A percentile compares a stretch with the other conserved stretches of the same genome.
Evolutionary conservation across 2,329 filamentous ascomycete genomes (phyloP).

Genomic region (Pochonia chlamydosporia): DNA sequence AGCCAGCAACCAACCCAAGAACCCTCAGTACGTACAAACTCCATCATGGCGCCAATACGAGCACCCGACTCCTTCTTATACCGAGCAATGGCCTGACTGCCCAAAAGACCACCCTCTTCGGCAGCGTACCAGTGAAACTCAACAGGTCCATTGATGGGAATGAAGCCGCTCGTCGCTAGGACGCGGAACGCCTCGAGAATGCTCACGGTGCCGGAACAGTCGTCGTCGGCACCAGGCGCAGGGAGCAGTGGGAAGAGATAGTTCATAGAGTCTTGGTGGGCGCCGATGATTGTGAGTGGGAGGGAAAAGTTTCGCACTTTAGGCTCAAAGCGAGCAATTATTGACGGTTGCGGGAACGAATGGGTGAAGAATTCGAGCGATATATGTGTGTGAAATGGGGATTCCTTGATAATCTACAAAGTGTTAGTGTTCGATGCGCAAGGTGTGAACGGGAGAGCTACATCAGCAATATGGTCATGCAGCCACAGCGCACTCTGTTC

Average conservation of each 20-base stretch:
- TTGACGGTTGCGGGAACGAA: conserved; percentile 37
- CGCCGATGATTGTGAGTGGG: conserved; percentile 39
- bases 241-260: conserved; percentile 34
- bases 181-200: conserved; percentile 44
- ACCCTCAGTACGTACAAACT: conserved; percentile 40
- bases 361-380: conserved; percentile 37
- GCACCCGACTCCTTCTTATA: conserved; percentile 57
- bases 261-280: conserved; percentile 42
- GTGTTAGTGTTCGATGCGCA: too few relatives aligned
- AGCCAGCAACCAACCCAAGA: too few relatives aligned
- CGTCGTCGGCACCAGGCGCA: conserved; percentile 44
- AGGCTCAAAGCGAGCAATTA: conserved; percentile 42
- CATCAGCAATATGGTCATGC: conserved; percentile 27
- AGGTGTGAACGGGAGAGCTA: too few relatives aligned
- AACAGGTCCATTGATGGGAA: conserved; percentile 46
- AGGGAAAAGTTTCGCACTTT: conserved; percentile 23
- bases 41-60: conserved; percentile 68
- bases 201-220: conserved; percentile 41
- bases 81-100: conserved; percentile 63
- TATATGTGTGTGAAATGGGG: conserved; percentile 30
- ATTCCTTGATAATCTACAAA: conserved; percentile 22
- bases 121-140: conserved; percentile 48
- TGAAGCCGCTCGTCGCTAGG: conserved; percentile 32
- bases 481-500: conserved; percentile 28
- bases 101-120: conserved; percentile 43